Conservation (phyloP, 2,329 filamentous ascomycete genomes). For the Calonectria pseudoturangicola region DNA sequence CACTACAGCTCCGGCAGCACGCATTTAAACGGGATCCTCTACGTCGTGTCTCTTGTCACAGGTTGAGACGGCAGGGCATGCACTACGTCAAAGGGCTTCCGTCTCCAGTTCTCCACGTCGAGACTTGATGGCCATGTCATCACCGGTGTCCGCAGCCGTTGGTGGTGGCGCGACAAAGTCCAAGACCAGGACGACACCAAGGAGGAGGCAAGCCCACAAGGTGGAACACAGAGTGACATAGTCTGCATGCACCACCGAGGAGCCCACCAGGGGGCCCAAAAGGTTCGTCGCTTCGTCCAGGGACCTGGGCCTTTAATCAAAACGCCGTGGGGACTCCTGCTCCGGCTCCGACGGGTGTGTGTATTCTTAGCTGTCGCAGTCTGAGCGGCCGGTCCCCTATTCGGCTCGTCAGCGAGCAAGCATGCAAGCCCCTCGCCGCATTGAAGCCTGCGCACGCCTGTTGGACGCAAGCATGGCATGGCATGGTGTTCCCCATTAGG, state of each 20-base stretch:
- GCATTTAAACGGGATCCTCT: slow-evolving; percentile 15
- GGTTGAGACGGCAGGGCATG: slow-evolving; percentile 1
- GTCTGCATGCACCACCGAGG: slow-evolving; percentile 30
- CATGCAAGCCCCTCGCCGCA: background rate
- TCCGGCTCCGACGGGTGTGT: slow-evolving; percentile 7
- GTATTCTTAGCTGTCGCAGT: slow-evolving; percentile 17
- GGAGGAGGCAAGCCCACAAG: slow-evolving; percentile 28
- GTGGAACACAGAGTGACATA: slow-evolving; percentile 31
- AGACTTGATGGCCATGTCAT: slow-evolving; percentile 31
- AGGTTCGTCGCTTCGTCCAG: slow-evolving; percentile 35
- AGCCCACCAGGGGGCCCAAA: slow-evolving; percentile 32
- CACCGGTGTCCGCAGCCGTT: slow-evolving; percentile 29
- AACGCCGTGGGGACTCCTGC: slow-evolving; percentile 24
- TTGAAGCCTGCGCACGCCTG: background rate
- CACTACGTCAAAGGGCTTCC: slow-evolving; percentile 19
- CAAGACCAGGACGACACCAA: slow-evolving; percentile 27
- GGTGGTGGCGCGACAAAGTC: slow-evolving; percentile 37
- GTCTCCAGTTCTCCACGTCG: slow-evolving; percentile 27
- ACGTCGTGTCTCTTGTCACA: slow-evolving; percentile 9
- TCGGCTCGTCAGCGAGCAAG: background rate
- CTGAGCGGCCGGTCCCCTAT: slow-evolving; percentile 17
- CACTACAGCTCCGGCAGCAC: slow-evolving; percentile 1
- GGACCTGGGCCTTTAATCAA: slow-evolving; percentile 37
- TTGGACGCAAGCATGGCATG: background rate
- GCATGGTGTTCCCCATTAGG: slow-evolving; percentile 22